A percentile compares a stretch with the other conserved stretches of the same genome.
These are phyloP conservation scores for Nissolia schottii DNA, from an alignment of 306 rosid genomes.

Conservation along the genomic window DNA sequence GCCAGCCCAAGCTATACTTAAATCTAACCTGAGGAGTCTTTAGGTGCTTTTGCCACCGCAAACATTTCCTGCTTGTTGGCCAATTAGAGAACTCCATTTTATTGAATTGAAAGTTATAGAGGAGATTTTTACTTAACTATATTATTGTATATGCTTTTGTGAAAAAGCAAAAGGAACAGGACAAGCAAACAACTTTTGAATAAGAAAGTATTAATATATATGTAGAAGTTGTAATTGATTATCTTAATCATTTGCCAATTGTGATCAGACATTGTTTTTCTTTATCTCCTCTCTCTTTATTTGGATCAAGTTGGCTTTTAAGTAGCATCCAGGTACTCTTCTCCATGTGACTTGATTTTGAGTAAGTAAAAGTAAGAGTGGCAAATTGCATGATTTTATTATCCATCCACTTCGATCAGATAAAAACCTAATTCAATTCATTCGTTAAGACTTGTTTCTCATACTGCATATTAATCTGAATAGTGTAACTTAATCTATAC, in stretches of 20 bases:
- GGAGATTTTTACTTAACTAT: conserved; percentile 8
- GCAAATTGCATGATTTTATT: no score
- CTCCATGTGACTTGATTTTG: background rate
- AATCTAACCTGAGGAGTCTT: background rate
- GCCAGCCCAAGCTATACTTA: background rate
- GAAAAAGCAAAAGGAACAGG: conserved; percentile 32
- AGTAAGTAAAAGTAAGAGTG: background rate
- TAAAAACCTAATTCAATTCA: no score
- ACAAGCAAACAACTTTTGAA: conserved; percentile 36
- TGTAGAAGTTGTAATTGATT: conserved; percentile 1
- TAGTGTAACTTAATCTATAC: no score
- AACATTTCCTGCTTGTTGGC: conserved; percentile 19
- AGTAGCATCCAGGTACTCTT: conserved; percentile 8
- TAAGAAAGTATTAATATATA: conserved; percentile 3
- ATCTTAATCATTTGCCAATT: conserved; percentile 16
- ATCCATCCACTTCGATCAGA: no score
- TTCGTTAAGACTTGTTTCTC: no score
- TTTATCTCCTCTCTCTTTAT: background rate
- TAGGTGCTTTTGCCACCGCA: conserved; percentile 23
- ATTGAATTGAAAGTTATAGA: conserved; percentile 19
- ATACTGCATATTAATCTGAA: no score
- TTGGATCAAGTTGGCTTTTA: conserved; percentile 21
- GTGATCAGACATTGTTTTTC: background rate
- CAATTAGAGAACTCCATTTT: conserved; percentile 10
- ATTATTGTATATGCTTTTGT: conserved; percentile 8